Base-by-base conservation (phyloP, 176 grass and related monocot genomes). In the Oryza meridionalis region DNA sequence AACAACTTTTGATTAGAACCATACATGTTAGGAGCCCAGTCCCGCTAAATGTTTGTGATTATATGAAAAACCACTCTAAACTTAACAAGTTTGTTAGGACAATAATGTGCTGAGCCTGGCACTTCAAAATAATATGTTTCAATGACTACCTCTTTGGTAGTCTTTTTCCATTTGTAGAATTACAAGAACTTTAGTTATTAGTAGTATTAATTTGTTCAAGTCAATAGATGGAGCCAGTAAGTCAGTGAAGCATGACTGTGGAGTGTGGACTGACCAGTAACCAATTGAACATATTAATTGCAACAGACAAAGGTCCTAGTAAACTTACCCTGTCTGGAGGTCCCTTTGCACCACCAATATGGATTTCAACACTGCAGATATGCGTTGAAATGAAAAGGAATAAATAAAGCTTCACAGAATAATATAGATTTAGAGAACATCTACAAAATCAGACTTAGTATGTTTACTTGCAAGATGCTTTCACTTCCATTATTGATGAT, bases 391-490 rank as follows among this genome's bases (percentile, higher is more conserved):
- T 51, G 12, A 78, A 85, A 19, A 85, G 45, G 43, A 77, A 69
- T 32, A 69, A 63, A 67, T 74, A 50, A 82, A 75, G 35, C 67
- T 70, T 73, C 19, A 76, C 24, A 45, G 26, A 25, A 40, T n/a
- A 78, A 59, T n/a, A 58, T 21, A 84, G 46, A 75, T 58, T 45
- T 17, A 71, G 80, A 25, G 10, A 21, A 76, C 14, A 51, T 72
- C 31, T 78, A 77, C 11, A 53, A 42, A 73, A 87, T 27, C 53
- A 70, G 62, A 59, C 50, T 80, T 47, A 33, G 86, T 72, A 89
- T 82, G 70, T 65, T 77, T 98, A 98, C 96, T 88, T 93, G 93
- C 96, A 98, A 92, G 85, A 91, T 91, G 87, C 70, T 90, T 98
- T 98, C 78, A 96, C 87, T 37, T 73, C 75, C 89, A 81, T 93